These are phyloP conservation scores for Fibroporia radiculosa DNA, from an alignment of 768 basidiomycete genomes.

Conservation along the genomic window DNA sequence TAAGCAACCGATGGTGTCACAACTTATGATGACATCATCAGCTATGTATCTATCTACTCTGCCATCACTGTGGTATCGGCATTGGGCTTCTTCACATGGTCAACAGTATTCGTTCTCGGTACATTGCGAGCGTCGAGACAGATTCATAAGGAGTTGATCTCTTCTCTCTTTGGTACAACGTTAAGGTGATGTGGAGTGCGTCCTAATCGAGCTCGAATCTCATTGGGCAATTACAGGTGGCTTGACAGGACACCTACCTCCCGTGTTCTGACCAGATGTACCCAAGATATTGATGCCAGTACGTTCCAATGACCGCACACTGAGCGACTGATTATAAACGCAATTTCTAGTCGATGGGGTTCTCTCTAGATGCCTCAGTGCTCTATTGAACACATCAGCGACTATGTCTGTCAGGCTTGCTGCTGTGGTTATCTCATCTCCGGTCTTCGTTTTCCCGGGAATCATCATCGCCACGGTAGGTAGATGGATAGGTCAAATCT, in stretches of 20 bases:
- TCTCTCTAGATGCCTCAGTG: neutral
- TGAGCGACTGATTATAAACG: neutral
- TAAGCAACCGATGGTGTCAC: neutral
- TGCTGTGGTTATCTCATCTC: conserved; percentile 33
- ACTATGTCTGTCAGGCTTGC: conserved; percentile 26
- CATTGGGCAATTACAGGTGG: conserved; percentile 29
- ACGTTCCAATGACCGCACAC: neutral
- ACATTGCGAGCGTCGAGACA: conserved; percentile 22
- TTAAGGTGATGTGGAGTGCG: conserved; percentile 11
- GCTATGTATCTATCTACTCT: conserved; percentile 25
- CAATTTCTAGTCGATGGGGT: conserved; percentile 26
- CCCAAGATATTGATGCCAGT: conserved; percentile 50
- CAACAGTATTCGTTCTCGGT: conserved; percentile 23
- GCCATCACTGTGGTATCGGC: conserved; percentile 26
- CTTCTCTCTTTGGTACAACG: conserved; percentile 25
- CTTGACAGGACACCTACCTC: conserved; percentile 44
- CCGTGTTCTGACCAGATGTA: conserved; percentile 59
- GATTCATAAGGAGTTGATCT: conserved; percentile 23
- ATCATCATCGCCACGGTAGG: conserved; percentile 30
- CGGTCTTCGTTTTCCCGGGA: conserved; percentile 34
- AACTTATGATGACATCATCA: conserved; percentile 2
- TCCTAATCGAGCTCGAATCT: neutral
- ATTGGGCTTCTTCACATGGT: conserved; percentile 26
- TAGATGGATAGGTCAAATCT: conserved; percentile 38
- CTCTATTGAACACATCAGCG: conserved; percentile 22